These are phyloP conservation scores for Spatholobus suberectus DNA, from an alignment of 306 rosid genomes.

Conservation along the genomic window DNA sequence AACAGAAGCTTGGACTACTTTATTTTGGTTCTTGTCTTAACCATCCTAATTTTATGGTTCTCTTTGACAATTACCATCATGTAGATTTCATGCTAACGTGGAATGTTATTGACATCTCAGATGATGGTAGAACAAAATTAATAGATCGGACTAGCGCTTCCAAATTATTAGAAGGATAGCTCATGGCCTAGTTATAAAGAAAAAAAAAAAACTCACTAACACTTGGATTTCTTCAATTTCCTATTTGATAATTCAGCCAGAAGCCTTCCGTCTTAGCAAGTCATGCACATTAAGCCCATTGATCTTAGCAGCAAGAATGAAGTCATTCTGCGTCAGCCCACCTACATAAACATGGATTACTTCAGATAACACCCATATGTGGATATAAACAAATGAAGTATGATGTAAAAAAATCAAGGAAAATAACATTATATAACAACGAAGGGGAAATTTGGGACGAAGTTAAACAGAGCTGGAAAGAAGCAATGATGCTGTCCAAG, in stretches of 20 bases:
- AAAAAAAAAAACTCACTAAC: neutral
- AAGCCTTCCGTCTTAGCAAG: slow-evolving; percentile 61
- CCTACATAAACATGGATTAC: slow-evolving; percentile 56
- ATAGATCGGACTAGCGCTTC: neutral
- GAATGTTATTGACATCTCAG: neutral
- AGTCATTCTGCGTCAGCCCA: slow-evolving; percentile 91
- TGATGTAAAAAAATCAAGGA: neutral
- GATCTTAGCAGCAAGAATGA: slow-evolving; percentile 92
- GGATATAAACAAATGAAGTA: neutral
- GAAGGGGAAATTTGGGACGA: neutral
- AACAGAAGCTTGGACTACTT: neutral
- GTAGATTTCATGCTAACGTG: neutral
- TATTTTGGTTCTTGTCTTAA: neutral
- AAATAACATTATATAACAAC: neutral
- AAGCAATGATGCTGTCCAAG: neutral
- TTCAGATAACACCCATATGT: neutral
- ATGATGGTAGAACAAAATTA: neutral
- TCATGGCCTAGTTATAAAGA: neutral
- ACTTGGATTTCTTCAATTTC: slow-evolving; percentile 10
- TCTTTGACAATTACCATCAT: neutral
- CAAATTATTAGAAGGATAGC: neutral
- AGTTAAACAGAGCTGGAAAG: slow-evolving; percentile 1
- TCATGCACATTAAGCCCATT: slow-evolving; percentile 56
- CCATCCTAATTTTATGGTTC: neutral
- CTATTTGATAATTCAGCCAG: slow-evolving; percentile 36